phyloP scores from a whole-genome alignment of 2,329 filamentous ascomycete genomes.

The Aspergillus piperis region DNA sequence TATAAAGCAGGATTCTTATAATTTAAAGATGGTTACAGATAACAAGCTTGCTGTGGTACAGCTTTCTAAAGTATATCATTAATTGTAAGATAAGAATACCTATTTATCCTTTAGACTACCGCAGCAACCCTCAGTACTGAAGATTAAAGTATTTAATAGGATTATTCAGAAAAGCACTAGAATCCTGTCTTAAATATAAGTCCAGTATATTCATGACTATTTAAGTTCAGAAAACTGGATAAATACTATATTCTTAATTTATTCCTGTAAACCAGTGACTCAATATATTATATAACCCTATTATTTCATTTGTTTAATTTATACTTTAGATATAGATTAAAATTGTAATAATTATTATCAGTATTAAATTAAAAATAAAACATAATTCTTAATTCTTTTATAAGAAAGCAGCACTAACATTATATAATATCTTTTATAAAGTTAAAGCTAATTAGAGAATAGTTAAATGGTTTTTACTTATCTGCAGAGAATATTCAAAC shows the following conservation, averaged over 20 bases:
- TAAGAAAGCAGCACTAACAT: too few species aligned
- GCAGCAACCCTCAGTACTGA: too few species aligned
- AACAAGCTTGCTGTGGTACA: background rate
- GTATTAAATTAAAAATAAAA: too few species aligned
- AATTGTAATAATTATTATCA: background rate
- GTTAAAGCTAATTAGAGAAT: too few species aligned
- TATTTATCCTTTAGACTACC: too few species aligned
- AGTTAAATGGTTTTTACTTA: too few species aligned
- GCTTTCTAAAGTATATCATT: background rate
- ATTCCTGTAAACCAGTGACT: background rate
- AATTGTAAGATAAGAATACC: too few species aligned
- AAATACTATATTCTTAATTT: slow-evolving; percentile 23
- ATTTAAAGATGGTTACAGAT: background rate
- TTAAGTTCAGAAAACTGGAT: slow-evolving; percentile 19
- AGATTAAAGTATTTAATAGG: too few species aligned
- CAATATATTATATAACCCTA: background rate
- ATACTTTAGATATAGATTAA: background rate
- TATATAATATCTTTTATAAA: too few species aligned
- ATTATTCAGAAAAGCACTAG: slow-evolving; percentile 22
- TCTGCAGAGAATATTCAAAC: too few species aligned
- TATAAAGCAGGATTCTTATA: background rate
- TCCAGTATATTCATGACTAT: slow-evolving; percentile 20
- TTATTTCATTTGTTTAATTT: background rate
- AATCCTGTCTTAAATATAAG: slow-evolving; percentile 22
- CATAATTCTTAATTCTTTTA: too few species aligned